phyloP scores from a whole-genome alignment of 2,329 filamentous ascomycete species.

The Penicillium verrucosum region DNA sequence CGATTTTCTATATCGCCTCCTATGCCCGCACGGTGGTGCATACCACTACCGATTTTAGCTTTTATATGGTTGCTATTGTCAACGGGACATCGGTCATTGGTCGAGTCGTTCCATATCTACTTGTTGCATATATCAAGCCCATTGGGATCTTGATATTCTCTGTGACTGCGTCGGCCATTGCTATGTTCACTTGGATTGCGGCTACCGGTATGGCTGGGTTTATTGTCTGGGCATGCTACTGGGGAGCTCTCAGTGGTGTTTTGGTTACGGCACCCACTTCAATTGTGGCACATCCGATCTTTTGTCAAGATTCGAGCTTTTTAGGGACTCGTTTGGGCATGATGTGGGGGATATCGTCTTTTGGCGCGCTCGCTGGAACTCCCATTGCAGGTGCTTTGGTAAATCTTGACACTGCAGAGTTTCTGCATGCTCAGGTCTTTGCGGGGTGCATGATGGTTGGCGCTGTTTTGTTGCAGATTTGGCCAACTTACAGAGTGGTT shows the following conservation, averaged over 20 bases:
- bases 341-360: conserved; percentile 37
- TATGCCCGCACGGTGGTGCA: conserved; percentile 48
- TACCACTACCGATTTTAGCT: conserved; percentile 44
- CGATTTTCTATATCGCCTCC: conserved; percentile 43
- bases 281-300: conserved; percentile 30
- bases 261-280: conserved; percentile 31
- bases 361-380: conserved; percentile 31
- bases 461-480: conserved; percentile 26
- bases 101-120: conserved; percentile 47
- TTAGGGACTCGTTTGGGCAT: conserved; percentile 33
- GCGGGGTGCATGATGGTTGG: conserved; percentile 34
- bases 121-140: conserved; percentile 34
- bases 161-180: conserved; percentile 24
- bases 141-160: conserved; percentile 23
- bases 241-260: conserved; percentile 31
- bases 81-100: conserved; percentile 52
- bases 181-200: conserved; percentile 35
- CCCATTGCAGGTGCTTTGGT: conserved; percentile 35
- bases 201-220: conserved; percentile 23
- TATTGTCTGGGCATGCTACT: conserved; percentile 34
- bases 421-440: conserved; percentile 32
- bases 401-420: conserved; percentile 24
- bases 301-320: conserved; percentile 26
- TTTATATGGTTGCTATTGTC: conserved; percentile 52
- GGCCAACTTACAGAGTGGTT: conserved; percentile 27